phyloP scores from a whole-genome alignment of 1,284 basidiomycete species.

The Clitocybe nebularis region DNA sequence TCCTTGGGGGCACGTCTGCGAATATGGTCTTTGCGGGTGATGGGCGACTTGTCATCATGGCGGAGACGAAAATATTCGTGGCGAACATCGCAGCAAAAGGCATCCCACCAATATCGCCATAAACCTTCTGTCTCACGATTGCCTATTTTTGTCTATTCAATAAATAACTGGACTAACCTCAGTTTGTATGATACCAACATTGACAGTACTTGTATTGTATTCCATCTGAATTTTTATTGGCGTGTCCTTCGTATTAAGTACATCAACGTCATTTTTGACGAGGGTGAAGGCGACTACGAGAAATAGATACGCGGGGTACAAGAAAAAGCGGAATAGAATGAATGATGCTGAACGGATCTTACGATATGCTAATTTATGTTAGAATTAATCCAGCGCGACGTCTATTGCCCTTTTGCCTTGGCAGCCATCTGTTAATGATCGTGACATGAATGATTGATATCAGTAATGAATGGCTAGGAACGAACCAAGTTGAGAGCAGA shows the following conservation, averaged over 20 bases:
- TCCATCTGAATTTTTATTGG: not conserved
- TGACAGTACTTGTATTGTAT: no score
- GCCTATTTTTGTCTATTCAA: not conserved
- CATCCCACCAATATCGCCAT: constrained; percentile 3
- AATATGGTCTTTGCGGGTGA: constrained; percentile 68
- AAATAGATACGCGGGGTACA: not conserved
- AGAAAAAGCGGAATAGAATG: not conserved
- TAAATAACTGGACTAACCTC: not conserved
- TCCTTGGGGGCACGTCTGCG: constrained; percentile 52
- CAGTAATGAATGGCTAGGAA: constrained; percentile 11
- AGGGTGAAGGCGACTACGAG: not conserved
- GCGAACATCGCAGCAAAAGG: constrained; percentile 48
- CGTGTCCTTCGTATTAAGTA: not conserved
- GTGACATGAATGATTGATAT: not conserved
- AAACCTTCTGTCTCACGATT: not conserved
- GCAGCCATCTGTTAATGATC: constrained; percentile 34
- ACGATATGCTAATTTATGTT: not conserved
- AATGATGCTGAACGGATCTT: not conserved
- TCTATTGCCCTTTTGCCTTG: constrained; percentile 44
- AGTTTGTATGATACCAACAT: no score
- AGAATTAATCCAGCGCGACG: not conserved
- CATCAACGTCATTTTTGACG: not conserved
- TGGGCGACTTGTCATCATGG: constrained; percentile 62
- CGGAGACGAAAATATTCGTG: constrained; percentile 63
- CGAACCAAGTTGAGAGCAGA: constrained; percentile 79